Percentiles rank a stretch among this genome's conserved stretches.
These are phyloP conservation scores for Lentinula novae-zelandiae DNA, from an alignment of 1,284 basidiomycete species.

Conservation along the genomic window DNA sequence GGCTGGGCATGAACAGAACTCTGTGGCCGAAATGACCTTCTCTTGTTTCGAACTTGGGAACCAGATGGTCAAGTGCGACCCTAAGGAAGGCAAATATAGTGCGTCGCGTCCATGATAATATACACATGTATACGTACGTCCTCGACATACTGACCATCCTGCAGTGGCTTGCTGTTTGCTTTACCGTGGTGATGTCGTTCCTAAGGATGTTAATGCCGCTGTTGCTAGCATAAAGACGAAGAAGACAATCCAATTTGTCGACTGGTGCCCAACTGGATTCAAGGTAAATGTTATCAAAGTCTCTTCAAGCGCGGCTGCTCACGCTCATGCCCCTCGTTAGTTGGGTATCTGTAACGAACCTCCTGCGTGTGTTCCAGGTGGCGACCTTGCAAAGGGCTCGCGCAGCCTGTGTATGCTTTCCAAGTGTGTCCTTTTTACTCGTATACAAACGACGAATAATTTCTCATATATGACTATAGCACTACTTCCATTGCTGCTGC, in stretches of 20 bases:
- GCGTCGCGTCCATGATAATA: slow-evolving; percentile 34
- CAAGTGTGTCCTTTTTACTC: slow-evolving; percentile 40
- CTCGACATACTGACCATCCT: slow-evolving; percentile 8
- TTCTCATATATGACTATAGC: slow-evolving; percentile 34
- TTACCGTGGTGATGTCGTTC: slow-evolving; percentile 96
- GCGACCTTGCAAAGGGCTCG: slow-evolving; percentile 92
- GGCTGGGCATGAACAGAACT: slow-evolving; percentile 96
- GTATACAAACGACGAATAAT: not conserved
- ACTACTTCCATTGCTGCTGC: slow-evolving; percentile 94
- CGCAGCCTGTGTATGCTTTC: slow-evolving; percentile 98
- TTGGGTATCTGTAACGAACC: slow-evolving; percentile 98
- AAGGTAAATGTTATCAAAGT: slow-evolving; percentile 59
- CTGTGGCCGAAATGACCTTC: slow-evolving; percentile 97
- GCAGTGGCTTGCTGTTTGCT: slow-evolving; percentile 84
- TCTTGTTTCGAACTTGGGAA: slow-evolving; percentile 97
- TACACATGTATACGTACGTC: not conserved
- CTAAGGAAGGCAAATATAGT: slow-evolving; percentile 97
- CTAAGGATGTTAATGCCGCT: slow-evolving; percentile 94
- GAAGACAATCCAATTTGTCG: slow-evolving; percentile 94
- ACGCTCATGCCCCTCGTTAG: slow-evolving; percentile 28
- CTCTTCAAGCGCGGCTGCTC: not conserved
- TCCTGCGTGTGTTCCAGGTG: slow-evolving; percentile 85
- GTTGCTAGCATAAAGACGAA: slow-evolving; percentile 96
- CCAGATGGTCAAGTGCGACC: slow-evolving; percentile 99
- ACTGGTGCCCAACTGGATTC: slow-evolving; percentile 98